Evolutionary conservation across 2,329 filamentous ascomycete genomes (phyloP), one percentile per base, ranked within the genome.

Genomic region (Talaromyces sp.): DNA sequence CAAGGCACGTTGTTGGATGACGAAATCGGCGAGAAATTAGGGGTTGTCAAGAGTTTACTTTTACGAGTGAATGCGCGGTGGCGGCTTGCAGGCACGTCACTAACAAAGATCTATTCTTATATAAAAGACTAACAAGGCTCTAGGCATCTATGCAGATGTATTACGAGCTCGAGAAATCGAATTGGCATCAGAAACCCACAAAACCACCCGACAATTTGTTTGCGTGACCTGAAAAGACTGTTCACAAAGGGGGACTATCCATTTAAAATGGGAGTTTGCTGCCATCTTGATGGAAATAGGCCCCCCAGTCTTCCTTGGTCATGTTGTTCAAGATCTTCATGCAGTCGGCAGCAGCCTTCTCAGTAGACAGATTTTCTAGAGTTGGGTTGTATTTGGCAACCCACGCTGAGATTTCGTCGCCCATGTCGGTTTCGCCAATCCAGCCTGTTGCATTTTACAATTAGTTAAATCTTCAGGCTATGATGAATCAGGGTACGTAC

Each of bases 331-430:
- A 51, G 36, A 62, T 36, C 34, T 31, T 31, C 19, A 62, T 8
- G 34, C 58, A 62, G n/a, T 53, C 29, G 6, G 43, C 17, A 40
- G 60, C 43, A 36, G 47, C 51, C 25, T 43, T 53, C 10, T 40
- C 36, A 10, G 27, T 34, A 25, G 60, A 1, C 47, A 62, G 3
- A 34, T 54, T 54, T 19, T 62, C 47, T 10, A 62, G 29, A n/a
- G 47, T 54, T 31, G 60, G 60, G 25, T 62, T 62, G 60, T 62
- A 43, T 54, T 40, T 43, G 13, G 38, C 51, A 4, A 62, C 34
- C 60, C 60, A 62, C 17, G 43, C 60, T 53, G 31, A 19, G 17
- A 62, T 29, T 22, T 62, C 31, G 19, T 43, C 47, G 8, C 60
- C 60, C n/a, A 62, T 54, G 8, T 40, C 60, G 7, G 60, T 62